Base-by-base conservation (phyloP, 805 yeast species). In the Metschnikowia continentalis region DNA sequence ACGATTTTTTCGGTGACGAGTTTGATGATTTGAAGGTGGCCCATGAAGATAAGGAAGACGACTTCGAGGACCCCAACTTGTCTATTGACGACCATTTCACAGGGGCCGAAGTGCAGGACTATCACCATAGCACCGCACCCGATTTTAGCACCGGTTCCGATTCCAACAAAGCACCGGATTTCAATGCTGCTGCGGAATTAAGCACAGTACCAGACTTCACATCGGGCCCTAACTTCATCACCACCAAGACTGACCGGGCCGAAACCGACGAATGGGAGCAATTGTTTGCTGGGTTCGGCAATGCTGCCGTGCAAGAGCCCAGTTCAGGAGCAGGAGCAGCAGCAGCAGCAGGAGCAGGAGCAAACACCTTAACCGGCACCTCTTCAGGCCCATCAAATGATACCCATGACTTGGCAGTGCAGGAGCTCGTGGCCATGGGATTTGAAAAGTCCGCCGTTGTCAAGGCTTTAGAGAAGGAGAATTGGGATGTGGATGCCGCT, bases 231-330 rank as follows among this genome's bases (percentile, higher is more conserved):
- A 53, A 53, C 22, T 53, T 55, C 20, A 23, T 50, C 14, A 32
- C 41, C 5, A 38, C 50, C 23, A n/a, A 22, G 6, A 36, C 39
- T 1, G 50, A 44, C 4, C 50, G 60, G 14, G 53, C 68, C 61
- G 52, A 70, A 32, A 78, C 75, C 48, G 96, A 89, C 61, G 97
- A 90, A 66, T 90, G 97, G 97, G 96, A 90, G 62, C 91, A 89
- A 69, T 78, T 90, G 23, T 90, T 90, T 71, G 92, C 95, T 3
- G 96, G 95, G 0, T 87, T 88, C 64, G 91, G 92, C 15, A 86
- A 85, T 54, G 61, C 63, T 4, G 36, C 54, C 5, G 47, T 35
- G 11, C 26, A 35, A 6, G 40, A 35, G 15, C 45, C 30, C 10
- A 26, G 30, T 26, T 26, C 42, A 8, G 14, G 42, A 10, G 17